These are phyloP conservation scores for Boletellus sp. DNA, from an alignment of 768 basidiomycete genomes.

Conservation along the genomic window DNA sequence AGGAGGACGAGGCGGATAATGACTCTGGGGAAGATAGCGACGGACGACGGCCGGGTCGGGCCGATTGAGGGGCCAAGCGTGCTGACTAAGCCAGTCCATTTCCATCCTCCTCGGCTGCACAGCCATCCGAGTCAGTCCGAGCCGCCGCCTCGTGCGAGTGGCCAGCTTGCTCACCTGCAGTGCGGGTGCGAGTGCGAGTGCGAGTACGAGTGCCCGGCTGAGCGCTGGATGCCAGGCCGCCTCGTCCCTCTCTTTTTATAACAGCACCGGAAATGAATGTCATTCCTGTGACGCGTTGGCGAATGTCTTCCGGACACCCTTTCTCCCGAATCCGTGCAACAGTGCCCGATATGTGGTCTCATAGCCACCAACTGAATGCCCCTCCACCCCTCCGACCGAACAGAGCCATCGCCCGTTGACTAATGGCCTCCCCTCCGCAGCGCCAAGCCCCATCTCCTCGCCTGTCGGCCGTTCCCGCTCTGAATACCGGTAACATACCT, in stretches of 20 bases:
- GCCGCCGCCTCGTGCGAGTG: slow-evolving; percentile 11
- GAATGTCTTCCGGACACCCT: slow-evolving; percentile 27
- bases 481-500: slow-evolving; percentile 25
- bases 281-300: slow-evolving; percentile 30
- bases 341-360: slow-evolving; percentile 22
- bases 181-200: too few relatives aligned
- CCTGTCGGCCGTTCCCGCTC: slow-evolving; percentile 17
- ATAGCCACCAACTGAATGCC: slow-evolving; percentile 26
- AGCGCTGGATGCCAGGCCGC: slow-evolving; percentile 8
- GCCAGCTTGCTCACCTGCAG: slow-evolving; percentile 21
- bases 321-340: slow-evolving; percentile 32
- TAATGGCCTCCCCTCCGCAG: slow-evolving; percentile 25
- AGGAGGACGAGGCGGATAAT: slow-evolving; percentile 21
- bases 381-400: slow-evolving; percentile 20
- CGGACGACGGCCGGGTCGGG: slow-evolving; percentile 34
- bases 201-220: too few relatives aligned
- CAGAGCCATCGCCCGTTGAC: slow-evolving; percentile 31
- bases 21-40: slow-evolving; percentile 32
- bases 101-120: slow-evolving; percentile 14
- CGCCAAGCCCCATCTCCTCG: slow-evolving; percentile 21
- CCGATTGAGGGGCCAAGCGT: slow-evolving; percentile 28
- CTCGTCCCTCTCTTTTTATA: slow-evolving; percentile 29
- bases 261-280: slow-evolving; percentile 33
- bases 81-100: slow-evolving; percentile 35
- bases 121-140: slow-evolving; percentile 21